Evolutionary conservation across 495 filamentous ascomycete genomes (phyloP), one percentile per base, ranked within the genome.

Genomic region (Lasiosphaeriaceae sp.): DNA sequence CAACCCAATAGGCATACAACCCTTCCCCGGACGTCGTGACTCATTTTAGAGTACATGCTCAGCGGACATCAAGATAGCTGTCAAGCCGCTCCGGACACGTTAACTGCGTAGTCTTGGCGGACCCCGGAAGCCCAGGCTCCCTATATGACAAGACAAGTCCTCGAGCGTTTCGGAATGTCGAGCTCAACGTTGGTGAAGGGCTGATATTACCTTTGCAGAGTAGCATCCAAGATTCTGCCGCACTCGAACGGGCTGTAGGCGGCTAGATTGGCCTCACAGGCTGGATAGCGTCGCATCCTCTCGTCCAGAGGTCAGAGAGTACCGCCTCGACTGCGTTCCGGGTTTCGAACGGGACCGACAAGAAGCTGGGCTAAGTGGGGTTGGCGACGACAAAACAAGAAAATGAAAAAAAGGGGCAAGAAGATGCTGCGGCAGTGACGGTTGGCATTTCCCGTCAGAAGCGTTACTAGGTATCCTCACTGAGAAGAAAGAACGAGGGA

Each of bases 161-260:
- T n/a, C 43, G 43, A 48, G 20, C 26, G 11, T 49, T 22, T 49
- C 46, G n/a, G 21, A 49, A 6, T 11, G 46, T 49, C 11, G 11
- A 4, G n/a, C n/a, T n/a, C 21, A 22, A n/a, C 8, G 46, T 21
- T 23, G 6, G 24, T 12, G 31, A 29, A 31, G 22, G 11, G 12
- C 16, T 34, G 20, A 50, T 31, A 31, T 29, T 43, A 52, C 47
- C 43, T 35, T 44, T 55, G 54, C 54, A 67, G 57, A 51, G 65
- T 65, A 54, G 62, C 62, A 67, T 65, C 52, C 50, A 37, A 2
- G 51, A 52, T 65, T 67, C 50, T 67, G 57, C 59, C 62, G 59
- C 52, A 52, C 55, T 43, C 16, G 52, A 48, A 24, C 21, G 37
- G 11, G 47, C 48, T 54, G 52, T 26, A 52, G 53, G 47, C 52